phyloP scores from a whole-genome alignment of 352 stramenopile genomes.

The Hyaloperonospora arabidopsidis region DNA sequence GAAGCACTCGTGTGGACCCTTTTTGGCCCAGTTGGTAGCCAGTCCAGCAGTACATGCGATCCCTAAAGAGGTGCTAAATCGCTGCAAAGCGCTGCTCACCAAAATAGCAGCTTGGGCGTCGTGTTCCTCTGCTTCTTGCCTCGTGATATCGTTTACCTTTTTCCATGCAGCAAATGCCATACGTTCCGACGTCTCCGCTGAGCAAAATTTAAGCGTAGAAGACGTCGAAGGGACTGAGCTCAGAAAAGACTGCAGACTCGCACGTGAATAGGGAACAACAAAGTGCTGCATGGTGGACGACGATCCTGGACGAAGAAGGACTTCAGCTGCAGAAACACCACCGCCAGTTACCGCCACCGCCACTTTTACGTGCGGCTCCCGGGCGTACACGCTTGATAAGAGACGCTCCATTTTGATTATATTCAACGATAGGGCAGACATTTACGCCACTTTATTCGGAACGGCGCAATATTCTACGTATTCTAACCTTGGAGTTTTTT shows the following conservation, averaged over 20 bases:
- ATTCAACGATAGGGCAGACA: no score
- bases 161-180: slow-evolving; percentile 58
- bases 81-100: slow-evolving; percentile 23
- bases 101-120: slow-evolving; percentile 12
- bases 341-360: slow-evolving; percentile 51
- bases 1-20: slow-evolving; percentile 61
- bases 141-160: slow-evolving; percentile 34
- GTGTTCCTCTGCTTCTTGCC: slow-evolving; percentile 26
- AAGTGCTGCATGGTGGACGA: slow-evolving; percentile 72
- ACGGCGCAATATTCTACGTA: no score
- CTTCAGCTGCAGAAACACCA: slow-evolving; percentile 33
- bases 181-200: slow-evolving; percentile 44
- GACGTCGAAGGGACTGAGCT: slow-evolving; percentile 12
- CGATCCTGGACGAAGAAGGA: slow-evolving; percentile 47
- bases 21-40: slow-evolving; percentile 51
- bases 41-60: slow-evolving; percentile 70
- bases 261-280: slow-evolving; percentile 54
- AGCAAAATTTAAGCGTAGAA: slow-evolving; percentile 38
- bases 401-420: slow-evolving; percentile 53
- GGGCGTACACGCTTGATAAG: slow-evolving; percentile 47
- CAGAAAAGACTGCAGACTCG: slow-evolving; percentile 50
- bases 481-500: no score
- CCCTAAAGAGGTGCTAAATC: slow-evolving; percentile 39
- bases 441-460: no score
- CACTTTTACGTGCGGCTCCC: slow-evolving; percentile 45